Evolutionary conservation across 257 asterid genomes (phyloP), one percentile per base, ranked within the genome.

Genomic region (Solanum chilense): DNA sequence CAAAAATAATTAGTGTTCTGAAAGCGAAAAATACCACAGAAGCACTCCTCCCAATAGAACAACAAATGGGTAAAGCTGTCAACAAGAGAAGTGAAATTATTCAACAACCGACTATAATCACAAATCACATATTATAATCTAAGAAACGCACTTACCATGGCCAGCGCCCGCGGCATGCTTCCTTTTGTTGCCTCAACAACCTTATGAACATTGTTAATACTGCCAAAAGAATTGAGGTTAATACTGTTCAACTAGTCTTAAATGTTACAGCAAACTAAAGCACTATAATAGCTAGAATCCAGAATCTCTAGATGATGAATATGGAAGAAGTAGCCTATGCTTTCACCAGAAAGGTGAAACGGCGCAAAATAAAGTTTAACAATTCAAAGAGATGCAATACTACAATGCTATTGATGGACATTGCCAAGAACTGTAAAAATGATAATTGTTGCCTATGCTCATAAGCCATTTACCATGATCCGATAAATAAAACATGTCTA

Each of bases 141-240:
- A 29, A 80, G 68, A 49, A 81, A 75, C 33, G 41, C 62, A 64
- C 66, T 76, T 91, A 96, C 99, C 99, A 96, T 95, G 84, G 99
- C 98, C 92, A 96, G 89, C 66, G 99, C 99, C 78, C 91, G 92
- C 3, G 89, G 87, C 99, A 96, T 94, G 91, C 91, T 95, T 91
- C 97, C 98, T 85, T 94, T 96, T 91, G 95, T 94, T 88, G 94
- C 94, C 87, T 89, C 90, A 85, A 96, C 98, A 90, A 96, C 96
- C 88, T 91, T 93, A 78, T 90, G 88, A 86, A 95, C 99, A 89
- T 94, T 94, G 87, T 90, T 69, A 85, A 93, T 90, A 37, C 98
- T 96, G 97, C 91, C 93, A 20, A 89, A 77, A 84, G 49, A 83
- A 41, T 44, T 41, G 73, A 74, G 52, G 71, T 86, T 69, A 86